Evolutionary conservation across 2,329 filamentous ascomycete genomes (phyloP).

Genomic region (Neonectria magnoliae): DNA sequence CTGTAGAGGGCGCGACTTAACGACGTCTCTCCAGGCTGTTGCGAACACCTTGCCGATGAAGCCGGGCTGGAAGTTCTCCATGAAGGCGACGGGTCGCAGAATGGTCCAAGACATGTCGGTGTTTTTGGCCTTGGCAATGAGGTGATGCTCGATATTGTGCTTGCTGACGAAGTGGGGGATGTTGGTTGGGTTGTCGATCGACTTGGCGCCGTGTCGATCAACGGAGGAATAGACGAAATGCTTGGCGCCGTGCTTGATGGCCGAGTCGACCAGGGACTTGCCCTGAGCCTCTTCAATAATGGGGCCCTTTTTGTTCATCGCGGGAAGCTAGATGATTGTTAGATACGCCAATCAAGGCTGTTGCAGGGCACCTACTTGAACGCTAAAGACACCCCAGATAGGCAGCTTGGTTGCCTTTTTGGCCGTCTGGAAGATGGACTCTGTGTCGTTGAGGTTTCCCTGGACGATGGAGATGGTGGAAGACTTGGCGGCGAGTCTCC

Average conservation of each 20-base stretch:
- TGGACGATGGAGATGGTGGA: constrained; percentile 64
- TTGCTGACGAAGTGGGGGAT: constrained; percentile 71
- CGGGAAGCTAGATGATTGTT: constrained; percentile 10
- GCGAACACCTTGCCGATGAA: constrained; percentile 47
- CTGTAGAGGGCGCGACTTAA: constrained; percentile 43
- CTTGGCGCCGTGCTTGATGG: constrained; percentile 62
- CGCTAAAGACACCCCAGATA: constrained; percentile 70
- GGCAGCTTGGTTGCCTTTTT: constrained; percentile 35
- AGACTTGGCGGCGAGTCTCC: constrained; percentile 56
- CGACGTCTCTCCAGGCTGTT: constrained; percentile 44
- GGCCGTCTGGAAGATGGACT: constrained; percentile 59
- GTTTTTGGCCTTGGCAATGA: constrained; percentile 54
- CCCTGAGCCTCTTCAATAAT: constrained; percentile 55
- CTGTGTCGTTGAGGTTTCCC: constrained; percentile 64
- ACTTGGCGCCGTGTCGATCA: constrained; percentile 66
- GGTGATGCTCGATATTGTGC: constrained; percentile 67
- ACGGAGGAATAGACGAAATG: constrained; percentile 71
- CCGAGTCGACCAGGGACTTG: constrained; percentile 64
- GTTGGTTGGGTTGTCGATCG: constrained; percentile 60
- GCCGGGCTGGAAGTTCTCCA: constrained; percentile 50
- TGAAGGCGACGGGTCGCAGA: constrained; percentile 52
- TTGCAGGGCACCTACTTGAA: constrained; percentile 56
- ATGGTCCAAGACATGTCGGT: constrained; percentile 50
- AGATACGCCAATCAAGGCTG: neutral
- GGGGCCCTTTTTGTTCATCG: constrained; percentile 24